Base-by-base conservation (phyloP, 2,329 filamentous ascomycete species). In the Aaosphaeria pasadenensis region DNA sequence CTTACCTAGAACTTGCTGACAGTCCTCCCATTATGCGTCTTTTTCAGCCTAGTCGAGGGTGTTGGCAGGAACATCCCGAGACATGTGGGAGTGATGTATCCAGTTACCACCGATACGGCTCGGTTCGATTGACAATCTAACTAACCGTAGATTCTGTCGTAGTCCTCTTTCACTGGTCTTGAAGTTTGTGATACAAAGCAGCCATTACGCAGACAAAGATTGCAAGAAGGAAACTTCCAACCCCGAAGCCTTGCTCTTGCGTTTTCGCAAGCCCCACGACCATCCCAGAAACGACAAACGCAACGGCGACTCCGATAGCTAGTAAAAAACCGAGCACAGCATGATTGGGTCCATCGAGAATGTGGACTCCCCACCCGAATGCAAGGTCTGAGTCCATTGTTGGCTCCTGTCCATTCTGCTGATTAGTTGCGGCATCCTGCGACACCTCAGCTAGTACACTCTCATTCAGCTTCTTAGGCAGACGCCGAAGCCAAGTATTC, bases 281-380 rank as follows among this genome's bases (percentile, higher is more conserved):
- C 48, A 50, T 32, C 13, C 32, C 32, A 29, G 48, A 50, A 30
- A 50, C 30, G 4, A 47, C 33, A 35, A 50, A 50, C n/a, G 48
- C 13, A 17, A 50, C 24, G 30, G 40, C 48, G 4, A 50, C 40
- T 41, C 44, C 48, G 28, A 46, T 29, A 5, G 11, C 36, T n/a
- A 50, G 30, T 13, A 50, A 24, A 9, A 32, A 40, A 17, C 31
- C 39, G 6, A 50, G 48, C 28, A 47, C 44, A 30, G 48, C 43
- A 40, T 50, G 48, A 38, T 50, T 47, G 11, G 48, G 44, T n/a
- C 48, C 48, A 30, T 50, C 39, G n/a, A 50, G 28, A 33, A 50
- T 50, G 28, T 50, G 44, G 24, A 50, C 40, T 4, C 48, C 48
- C 44, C 48, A 50, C 7, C 48, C 48, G 29, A 50, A 50, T 7